phyloP scores from a whole-genome alignment of 768 basidiomycete genomes.

The Phlebiopsis flavidoalba region DNA sequence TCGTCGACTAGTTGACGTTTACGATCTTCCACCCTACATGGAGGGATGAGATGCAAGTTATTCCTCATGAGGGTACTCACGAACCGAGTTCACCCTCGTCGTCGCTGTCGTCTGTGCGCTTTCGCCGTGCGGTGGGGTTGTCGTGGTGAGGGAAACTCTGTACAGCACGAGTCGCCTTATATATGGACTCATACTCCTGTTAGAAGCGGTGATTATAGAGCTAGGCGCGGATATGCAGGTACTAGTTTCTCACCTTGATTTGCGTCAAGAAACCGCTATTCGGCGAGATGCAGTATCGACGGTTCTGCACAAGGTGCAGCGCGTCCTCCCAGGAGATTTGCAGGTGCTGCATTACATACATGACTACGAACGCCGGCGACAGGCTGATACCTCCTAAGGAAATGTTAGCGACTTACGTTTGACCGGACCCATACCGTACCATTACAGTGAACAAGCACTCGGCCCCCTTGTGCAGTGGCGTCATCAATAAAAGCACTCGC shows the following conservation, averaged over 20 bases:
- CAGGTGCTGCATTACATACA: slow-evolving; percentile 89
- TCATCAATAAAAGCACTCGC: slow-evolving; percentile 73
- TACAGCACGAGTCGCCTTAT: slow-evolving; percentile 71
- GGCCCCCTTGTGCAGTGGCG: slow-evolving; percentile 62
- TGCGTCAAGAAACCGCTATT: slow-evolving; percentile 90
- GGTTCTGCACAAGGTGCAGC: slow-evolving; percentile 81
- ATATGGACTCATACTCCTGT: slow-evolving; percentile 92
- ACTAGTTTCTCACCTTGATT: slow-evolving; percentile 61
- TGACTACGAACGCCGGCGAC: slow-evolving; percentile 85
- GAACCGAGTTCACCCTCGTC: slow-evolving; percentile 50
- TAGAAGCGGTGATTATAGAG: neutral
- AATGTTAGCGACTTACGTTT: neutral
- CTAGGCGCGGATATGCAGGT: neutral
- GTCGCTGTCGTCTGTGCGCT: slow-evolving; percentile 67
- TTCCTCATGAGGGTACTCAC: neutral
- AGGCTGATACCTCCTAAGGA: slow-evolving; percentile 75
- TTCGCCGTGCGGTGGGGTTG: slow-evolving; percentile 49
- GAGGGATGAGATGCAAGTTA: neutral
- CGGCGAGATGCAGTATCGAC: slow-evolving; percentile 90
- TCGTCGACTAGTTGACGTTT: slow-evolving; percentile 36
- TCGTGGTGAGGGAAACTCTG: slow-evolving; percentile 51
- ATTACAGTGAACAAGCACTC: slow-evolving; percentile 86
- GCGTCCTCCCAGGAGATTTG: slow-evolving; percentile 85
- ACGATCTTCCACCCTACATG: slow-evolving; percentile 35
- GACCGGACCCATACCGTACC: slow-evolving; percentile 39